Conservation (phyloP, 306 rosid genomes). For the Myrica gale region DNA sequence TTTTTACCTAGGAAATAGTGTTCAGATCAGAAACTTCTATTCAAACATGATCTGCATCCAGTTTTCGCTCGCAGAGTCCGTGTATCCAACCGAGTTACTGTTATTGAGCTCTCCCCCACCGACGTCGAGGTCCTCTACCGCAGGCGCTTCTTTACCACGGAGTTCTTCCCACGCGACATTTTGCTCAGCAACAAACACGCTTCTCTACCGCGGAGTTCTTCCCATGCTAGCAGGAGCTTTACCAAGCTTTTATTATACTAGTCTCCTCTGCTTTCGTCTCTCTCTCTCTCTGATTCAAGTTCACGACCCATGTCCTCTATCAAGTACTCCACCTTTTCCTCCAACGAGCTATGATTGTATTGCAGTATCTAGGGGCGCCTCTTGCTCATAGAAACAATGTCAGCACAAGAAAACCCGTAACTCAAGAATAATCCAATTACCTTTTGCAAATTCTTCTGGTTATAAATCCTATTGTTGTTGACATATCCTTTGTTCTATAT, state of each 20-base stretch:
- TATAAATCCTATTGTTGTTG: conserved; percentile 53
- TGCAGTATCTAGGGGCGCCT: conserved; percentile 79
- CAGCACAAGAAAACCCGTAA: conserved; percentile 57
- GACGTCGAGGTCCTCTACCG: conserved; percentile 78
- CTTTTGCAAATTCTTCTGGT: conserved; percentile 71
- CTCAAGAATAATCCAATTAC: conserved; percentile 55
- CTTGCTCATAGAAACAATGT: conserved; percentile 66
- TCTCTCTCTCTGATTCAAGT: conserved; percentile 5
- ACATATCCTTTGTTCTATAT: conserved; percentile 59
- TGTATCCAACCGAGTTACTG: conserved; percentile 37
- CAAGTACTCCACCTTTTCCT: conserved; percentile 74
- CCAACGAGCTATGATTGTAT: conserved; percentile 52
- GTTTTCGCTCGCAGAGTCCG: conserved; percentile 63
- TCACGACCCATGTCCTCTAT: conserved; percentile 69
- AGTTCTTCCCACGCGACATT: conserved; percentile 90
- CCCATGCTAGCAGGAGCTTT: too few species aligned
- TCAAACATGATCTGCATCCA: conserved; percentile 28
- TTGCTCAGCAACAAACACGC: conserved; percentile 61
- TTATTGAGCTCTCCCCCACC: conserved; percentile 49
- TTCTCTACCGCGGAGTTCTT: too few species aligned
- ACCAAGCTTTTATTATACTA: too few species aligned
- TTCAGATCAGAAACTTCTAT: too few species aligned
- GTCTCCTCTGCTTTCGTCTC: too few species aligned
- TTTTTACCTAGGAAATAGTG: too few species aligned
- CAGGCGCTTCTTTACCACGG: conserved; percentile 66